Conservation (phyloP, 2,329 filamentous ascomycete species). For the Diaporthe sp. region DNA sequence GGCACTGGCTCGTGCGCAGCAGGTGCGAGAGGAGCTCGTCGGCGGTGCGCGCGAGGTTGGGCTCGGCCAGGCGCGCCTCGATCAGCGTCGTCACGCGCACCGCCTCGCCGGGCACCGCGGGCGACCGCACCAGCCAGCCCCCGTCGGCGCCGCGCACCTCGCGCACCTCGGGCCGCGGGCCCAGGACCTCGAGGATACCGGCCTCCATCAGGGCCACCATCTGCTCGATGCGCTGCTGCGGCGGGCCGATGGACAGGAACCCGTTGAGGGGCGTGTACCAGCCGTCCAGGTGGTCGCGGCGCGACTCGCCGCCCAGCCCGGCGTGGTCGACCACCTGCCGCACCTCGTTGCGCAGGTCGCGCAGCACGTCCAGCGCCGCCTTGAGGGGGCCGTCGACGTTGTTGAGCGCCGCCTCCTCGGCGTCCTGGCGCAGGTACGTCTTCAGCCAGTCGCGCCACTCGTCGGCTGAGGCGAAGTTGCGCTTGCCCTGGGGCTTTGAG, state of each 20-base stretch:
- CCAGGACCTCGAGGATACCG: background rate
- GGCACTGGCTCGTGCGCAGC: slow-evolving; percentile 13
- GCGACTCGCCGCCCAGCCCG: background rate
- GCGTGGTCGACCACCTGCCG: slow-evolving; percentile 18
- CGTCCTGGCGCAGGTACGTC: slow-evolving; percentile 16
- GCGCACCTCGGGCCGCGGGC: background rate
- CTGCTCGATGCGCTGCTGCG: slow-evolving; percentile 25
- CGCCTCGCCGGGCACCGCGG: background rate
- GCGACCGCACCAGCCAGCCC: slow-evolving; percentile 7
- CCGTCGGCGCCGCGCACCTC: background rate
- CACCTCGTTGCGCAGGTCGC: slow-evolving; percentile 35
- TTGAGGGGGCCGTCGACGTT: slow-evolving; percentile 22
- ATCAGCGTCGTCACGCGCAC: slow-evolving; percentile 9
- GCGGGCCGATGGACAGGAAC: slow-evolving; percentile 29
- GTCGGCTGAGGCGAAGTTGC: background rate
- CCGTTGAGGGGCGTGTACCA: slow-evolving; percentile 34
- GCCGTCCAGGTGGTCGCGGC: slow-evolving; percentile 23
- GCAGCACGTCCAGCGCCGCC: slow-evolving; percentile 18
- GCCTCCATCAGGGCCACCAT: slow-evolving; percentile 30
- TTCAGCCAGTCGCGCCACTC: slow-evolving; percentile 29
- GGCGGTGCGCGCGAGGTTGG: background rate
- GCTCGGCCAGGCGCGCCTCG: slow-evolving; percentile 23
- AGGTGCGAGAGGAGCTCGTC: background rate
- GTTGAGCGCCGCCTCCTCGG: background rate
- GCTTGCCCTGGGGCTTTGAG: background rate